phyloP scores from a whole-genome alignment of 306 rosid genomes.

The Trifolium repens region DNA sequence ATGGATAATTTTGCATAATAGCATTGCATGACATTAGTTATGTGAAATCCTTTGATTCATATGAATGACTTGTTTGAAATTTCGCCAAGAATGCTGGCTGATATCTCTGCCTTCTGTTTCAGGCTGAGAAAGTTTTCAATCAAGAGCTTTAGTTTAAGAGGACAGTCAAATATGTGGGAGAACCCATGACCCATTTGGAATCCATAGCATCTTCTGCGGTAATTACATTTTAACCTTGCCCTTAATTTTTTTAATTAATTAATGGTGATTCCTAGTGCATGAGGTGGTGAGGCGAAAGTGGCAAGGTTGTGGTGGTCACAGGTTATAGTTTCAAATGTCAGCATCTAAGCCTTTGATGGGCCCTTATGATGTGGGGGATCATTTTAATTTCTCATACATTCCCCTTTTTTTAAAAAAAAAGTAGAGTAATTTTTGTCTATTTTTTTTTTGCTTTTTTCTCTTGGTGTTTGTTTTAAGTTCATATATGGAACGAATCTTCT shows the following conservation, averaged over 20 bases:
- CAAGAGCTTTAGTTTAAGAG: slow-evolving; percentile 94
- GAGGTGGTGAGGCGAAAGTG: slow-evolving; percentile 10
- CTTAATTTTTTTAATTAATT: slow-evolving; percentile 10
- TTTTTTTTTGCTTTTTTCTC: slow-evolving; percentile 32
- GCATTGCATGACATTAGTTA: slow-evolving; percentile 7
- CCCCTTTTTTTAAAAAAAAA: not conserved
- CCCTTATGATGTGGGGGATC: not conserved
- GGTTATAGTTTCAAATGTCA: slow-evolving; percentile 13
- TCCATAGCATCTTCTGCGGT: slow-evolving; percentile 99
- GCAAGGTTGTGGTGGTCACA: slow-evolving; percentile 8
- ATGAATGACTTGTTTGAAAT: slow-evolving; percentile 36
- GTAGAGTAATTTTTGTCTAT: not conserved
- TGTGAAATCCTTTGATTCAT: slow-evolving; percentile 18
- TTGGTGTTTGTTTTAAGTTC: slow-evolving; percentile 27
- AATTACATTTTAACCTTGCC: slow-evolving; percentile 33
- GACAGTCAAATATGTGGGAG: slow-evolving; percentile 93
- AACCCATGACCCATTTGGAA: slow-evolving; percentile 99
- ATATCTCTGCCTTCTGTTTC: slow-evolving; percentile 38
- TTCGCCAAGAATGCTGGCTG: slow-evolving; percentile 32
- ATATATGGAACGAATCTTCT: slow-evolving; percentile 35
- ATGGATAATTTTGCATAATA: slow-evolving; percentile 24
- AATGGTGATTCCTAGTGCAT: slow-evolving; percentile 29
- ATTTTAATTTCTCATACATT: slow-evolving; percentile 20
- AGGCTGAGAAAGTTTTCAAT: slow-evolving; percentile 98
- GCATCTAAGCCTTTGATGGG: slow-evolving; percentile 6